Evolutionary conservation across 2,329 filamentous ascomycete species (phyloP), one percentile per base, ranked within the genome.

Genomic region (Xylaria sp.): DNA sequence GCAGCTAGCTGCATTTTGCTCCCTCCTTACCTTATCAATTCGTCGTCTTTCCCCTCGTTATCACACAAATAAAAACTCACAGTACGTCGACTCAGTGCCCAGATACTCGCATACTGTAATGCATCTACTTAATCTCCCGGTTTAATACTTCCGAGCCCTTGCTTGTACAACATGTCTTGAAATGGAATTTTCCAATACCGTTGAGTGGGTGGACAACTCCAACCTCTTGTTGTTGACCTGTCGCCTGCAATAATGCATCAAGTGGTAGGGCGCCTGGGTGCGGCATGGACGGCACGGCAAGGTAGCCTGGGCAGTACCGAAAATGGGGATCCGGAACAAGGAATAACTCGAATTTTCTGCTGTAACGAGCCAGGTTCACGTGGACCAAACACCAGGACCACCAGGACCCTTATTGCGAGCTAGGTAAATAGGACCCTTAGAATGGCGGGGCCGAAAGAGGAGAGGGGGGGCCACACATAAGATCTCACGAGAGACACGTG

Each of bases 391-490:
- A 43, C 13, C 30, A 59, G 55, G 58, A 55, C 62, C 34, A 43
- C 13, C 30, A 59, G 55, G 58, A 55, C 62, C 66, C 62, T 59
- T 45, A 58, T 48, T 41, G 20, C 53, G 25, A 41, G 32, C 4
- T n/a, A 23, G 48, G 28, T 55, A 20, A 20, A 18, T n/a, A 57
- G 41, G 63, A 39, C 57, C 63, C 48, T 60, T 46, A 55, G 30
- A 60, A 30, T n/a, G 58, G 62, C 61, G 62, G 66, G 66, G 62
- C 45, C 15, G 63, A n/a, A n/a, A n/a, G n/a, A 20, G 46, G 13
- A 4, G 34, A 18, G 41, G 65, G 48, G 48, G 61, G 7, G 4
- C 36, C 41, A 25, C n/a, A 30, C 52, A 36, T 32, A 36, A 36
- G 18, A 55, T 52, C 48, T 32, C 6, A n/a, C 23, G 30, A 15